A percentile compares a stretch with the other conserved stretches of the same genome.
Evolutionary conservation across 176 grass and related monocot species (phyloP).

Genomic region (Carex pumila): DNA sequence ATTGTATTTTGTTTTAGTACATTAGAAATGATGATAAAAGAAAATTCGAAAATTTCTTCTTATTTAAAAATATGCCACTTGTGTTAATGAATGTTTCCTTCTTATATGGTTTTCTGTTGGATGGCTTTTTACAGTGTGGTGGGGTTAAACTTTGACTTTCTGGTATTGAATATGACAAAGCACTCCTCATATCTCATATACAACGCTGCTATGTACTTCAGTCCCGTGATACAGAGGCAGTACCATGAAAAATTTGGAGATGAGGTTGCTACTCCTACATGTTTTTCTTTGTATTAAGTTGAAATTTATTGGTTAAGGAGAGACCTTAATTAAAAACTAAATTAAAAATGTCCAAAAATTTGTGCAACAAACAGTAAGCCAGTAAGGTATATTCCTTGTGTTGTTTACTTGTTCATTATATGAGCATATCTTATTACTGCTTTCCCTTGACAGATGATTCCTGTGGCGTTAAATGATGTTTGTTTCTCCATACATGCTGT

Average conservation of each 20-base stretch:
- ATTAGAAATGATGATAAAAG: neutral
- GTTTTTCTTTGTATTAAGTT: conserved; percentile 4
- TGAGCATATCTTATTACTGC: neutral
- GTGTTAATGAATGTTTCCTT: neutral
- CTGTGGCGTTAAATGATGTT: conserved; percentile 95
- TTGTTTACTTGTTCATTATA: neutral
- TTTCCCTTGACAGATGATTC: conserved; percentile 69
- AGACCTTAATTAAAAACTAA: neutral
- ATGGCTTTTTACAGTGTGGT: conserved; percentile 59
- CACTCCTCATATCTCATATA: conserved; percentile 96
- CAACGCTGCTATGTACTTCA: conserved; percentile 74
- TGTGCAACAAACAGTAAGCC: neutral
- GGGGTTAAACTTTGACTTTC: conserved; percentile 88
- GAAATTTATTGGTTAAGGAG: neutral
- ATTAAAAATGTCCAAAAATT: neutral
- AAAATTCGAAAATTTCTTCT: neutral
- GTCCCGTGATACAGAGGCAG: conserved; percentile 59
- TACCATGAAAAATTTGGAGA: conserved; percentile 85
- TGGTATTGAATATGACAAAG: conserved; percentile 90
- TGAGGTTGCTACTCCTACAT: conserved; percentile 43
- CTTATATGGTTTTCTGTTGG: conserved; percentile 19
- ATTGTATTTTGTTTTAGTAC: neutral
- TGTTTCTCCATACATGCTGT: conserved; percentile 91
- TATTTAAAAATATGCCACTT: neutral
- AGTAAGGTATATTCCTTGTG: neutral